Evolutionary conservation across 345 rosid species (phyloP), one percentile per base, ranked within the genome.

Genomic region (Bruguiera gymnorhiza): DNA sequence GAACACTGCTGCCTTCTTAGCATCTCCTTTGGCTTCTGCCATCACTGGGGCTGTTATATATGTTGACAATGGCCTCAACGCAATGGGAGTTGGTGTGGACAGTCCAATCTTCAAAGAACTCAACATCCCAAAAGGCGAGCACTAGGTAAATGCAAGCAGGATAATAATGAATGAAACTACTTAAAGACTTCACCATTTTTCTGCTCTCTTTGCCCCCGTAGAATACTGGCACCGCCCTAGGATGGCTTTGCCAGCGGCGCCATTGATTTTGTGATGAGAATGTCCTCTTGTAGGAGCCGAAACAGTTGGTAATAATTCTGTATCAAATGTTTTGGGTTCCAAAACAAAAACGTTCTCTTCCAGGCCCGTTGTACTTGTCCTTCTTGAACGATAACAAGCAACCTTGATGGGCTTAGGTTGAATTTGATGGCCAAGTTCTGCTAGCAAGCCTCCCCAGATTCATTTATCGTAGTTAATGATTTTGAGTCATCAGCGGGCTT

Each of bases 21-120:
- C 77, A 15, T 94, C 98, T 1, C 97, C 99, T 8, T 70, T 94
- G 82, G 95, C 97, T 53, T 92, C 97, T 16, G 99, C 97, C 13
- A 87, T 95, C 62, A 95, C 97, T 0, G 97, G 97, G 37, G 88
- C 97, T 13, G 89, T 91, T 43, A 74, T 92, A 58, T 95, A 92
- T 11, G 99, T 90, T 0, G 99, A 92, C 86, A 95, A 95, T 73
- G 99, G 99, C 67, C 88, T 94, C 62, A 91, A 91, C 54, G 90
- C 97, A 37, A 94, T 94, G 98, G 98, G 95, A 3, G 95, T 94
- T 2, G 92, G 93, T 52, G 73, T 91, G 1, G 97, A 94, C 82
- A 94, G 98, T 73, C 98, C 97, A 0, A 78, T 86, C 48, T 86
- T 94, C 54, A 81, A 84, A 66, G 95, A 85, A 67, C 97, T 91